Conservation (phyloP, 192 early-diverging fungal species). For the Haplosporangium gracile region DNA sequence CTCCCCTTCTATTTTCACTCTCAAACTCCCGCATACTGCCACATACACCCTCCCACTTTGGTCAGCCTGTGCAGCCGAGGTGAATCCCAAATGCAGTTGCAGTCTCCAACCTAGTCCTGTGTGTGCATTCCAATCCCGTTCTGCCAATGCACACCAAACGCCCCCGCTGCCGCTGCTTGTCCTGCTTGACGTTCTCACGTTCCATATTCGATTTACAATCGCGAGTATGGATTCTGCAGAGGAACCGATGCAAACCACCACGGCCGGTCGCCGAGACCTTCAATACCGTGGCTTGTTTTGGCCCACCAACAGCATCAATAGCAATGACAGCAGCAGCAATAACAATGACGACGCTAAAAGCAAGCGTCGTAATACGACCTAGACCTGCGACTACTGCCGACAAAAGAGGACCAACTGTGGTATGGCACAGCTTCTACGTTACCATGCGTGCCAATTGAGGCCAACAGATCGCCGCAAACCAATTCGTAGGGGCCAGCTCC, state of each 20-base stretch:
- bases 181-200: not conserved
- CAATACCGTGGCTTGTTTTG: not conserved
- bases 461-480: no score
- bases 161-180: not conserved
- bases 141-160: not conserved
- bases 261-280: not conserved
- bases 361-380: slow-evolving; percentile 14
- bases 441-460: not conserved
- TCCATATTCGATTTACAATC: not conserved
- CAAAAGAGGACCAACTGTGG: slow-evolving; percentile 14
- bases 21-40: not conserved
- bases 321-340: not conserved
- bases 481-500: not conserved
- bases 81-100: not conserved
- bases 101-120: not conserved
- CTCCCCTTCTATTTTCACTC: not conserved
- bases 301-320: no score
- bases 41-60: not conserved
- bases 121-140: not conserved
- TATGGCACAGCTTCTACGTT: not conserved
- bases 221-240: not conserved
- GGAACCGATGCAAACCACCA: not conserved
- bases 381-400: slow-evolving; percentile 15
- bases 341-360: not conserved
- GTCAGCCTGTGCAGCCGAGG: not conserved